Conservation (phyloP, 495 filamentous ascomycete species). For the Aspergillus sclerotioniger region DNA sequence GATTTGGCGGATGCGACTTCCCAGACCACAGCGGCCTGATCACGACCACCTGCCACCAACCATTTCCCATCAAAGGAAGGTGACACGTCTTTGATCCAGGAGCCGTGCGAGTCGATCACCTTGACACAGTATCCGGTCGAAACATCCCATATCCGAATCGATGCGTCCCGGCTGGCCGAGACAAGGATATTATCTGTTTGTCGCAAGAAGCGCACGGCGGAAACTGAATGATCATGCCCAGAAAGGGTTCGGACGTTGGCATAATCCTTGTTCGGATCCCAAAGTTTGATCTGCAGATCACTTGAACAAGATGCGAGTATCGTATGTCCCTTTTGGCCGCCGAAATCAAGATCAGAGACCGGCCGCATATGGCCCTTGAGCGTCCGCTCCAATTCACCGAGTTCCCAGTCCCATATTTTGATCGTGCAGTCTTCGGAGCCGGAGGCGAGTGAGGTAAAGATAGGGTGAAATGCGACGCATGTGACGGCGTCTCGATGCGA, state of each 20-base stretch:
- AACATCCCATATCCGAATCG: conserved; percentile 82
- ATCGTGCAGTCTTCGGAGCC: conserved; percentile 91
- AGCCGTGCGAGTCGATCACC: conserved; percentile 75
- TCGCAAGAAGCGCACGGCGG: conserved; percentile 84
- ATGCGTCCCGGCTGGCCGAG: conserved; percentile 75
- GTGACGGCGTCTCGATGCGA: conserved; percentile 81
- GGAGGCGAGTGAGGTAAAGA: conserved; percentile 88
- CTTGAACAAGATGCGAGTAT: conserved; percentile 87
- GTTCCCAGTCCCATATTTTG: conserved; percentile 98
- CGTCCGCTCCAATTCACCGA: conserved; percentile 87
- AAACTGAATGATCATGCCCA: conserved; percentile 91
- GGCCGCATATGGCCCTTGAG: conserved; percentile 92
- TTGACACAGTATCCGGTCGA: conserved; percentile 87
- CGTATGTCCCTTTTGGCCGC: conserved; percentile 79
- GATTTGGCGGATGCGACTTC: conserved; percentile 66
- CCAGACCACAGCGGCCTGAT: conserved; percentile 82
- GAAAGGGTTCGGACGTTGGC: conserved; percentile 92
- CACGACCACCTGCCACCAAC: conserved; percentile 77
- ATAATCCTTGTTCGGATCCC: conserved; percentile 93
- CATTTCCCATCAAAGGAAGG: conserved; percentile 82
- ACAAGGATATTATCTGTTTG: conserved; percentile 78
- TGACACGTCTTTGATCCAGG: conserved; percentile 85
- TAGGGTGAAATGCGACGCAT: conserved; percentile 90
- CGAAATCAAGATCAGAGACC: conserved; percentile 87
- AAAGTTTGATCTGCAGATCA: conserved; percentile 92